Base-by-base conservation (phyloP, 2,329 filamentous ascomycete species). In the Colletotrichum orbiculare region DNA sequence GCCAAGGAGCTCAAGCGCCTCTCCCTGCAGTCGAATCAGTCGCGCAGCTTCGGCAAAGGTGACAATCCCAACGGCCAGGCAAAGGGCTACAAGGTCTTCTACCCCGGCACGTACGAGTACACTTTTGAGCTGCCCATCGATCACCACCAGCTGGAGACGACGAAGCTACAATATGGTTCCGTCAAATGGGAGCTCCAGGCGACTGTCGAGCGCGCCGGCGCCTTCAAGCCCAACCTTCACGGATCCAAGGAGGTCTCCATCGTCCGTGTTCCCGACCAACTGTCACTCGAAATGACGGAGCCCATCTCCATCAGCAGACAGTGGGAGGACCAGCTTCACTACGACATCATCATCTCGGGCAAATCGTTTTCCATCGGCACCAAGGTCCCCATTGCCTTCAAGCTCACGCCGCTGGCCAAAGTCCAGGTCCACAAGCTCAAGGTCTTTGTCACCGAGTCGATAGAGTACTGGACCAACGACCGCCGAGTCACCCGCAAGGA, bases 311-410 rank as follows among this genome's bases (percentile, higher is more conserved):
- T 97, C 73, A 95, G 92, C 69, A 85, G 94, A 17, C 94, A 93
- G 67, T 97, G 94, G 94, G 94, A 97, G 75, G 94, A 97, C 70
- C 94, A 97, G 73, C 82, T 97, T 38, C 93, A 96, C 73, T 97
- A 97, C 78, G 94, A 97, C 72, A 97, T 97, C 70, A 90, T 97
- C 74, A 97, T 97, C 59, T 97, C 94, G 1, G 94, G 94, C 59
- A 97, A 97, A 83, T 96, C 94, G 1, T 97, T 97, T 66, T 93
- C 94, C 0, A 86, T 97, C 17, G 94, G 94, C 13, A 87, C 91
- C 43, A 92, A 92, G 71, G 93, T 97, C 13, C 94, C 94, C 1
- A 96, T 97, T 64, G 94, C 94, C 2, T 97, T 97, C 82, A 97
- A 97, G 77, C 83, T 97, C 69, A 97, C 94, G 1, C 94, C 94